Base-by-base conservation (phyloP, 345 rosid species). In the Populus pruinosa region DNA sequence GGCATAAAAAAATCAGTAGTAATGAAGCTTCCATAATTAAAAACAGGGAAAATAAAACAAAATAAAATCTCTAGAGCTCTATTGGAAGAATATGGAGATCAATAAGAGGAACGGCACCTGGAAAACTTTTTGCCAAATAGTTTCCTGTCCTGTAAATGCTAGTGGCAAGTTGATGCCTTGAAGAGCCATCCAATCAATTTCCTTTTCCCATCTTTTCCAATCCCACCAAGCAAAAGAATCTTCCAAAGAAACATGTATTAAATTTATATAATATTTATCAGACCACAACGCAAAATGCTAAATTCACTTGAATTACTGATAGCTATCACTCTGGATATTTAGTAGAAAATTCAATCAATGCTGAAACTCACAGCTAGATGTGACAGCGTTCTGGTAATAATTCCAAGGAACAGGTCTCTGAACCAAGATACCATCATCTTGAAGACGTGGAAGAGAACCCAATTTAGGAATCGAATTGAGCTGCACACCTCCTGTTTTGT, bases 141-240 rank as follows among this genome's bases (percentile, higher is more conserved):
- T 81, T 80, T 89, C 95, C 80, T 91, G 93, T 47, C 91, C 93
- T 16, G 95, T 89, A 84, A 89, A 91, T 72, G 93, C 95, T 77
- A 91, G 81, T 1, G 93, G 95, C 79, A 91, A 76, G 76, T 91
- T 91, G 85, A 91, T 81, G 31, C 95, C 93, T 70, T 89, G 93
- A 79, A 91, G 86, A 80, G 93, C 93, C 95, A 91, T 91, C 95
- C 95, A 89, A 77, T 89, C 93, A 74, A 88, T 89, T 85, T 91
- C 93, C 67, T 87, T 87, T 84, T 89, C 93, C 95, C 93, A 89
- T 83, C 95, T 88, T 86, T 75, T 79, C 91, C 93, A 89, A 81
- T 87, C 90, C 95, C 95, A 88, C 95, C 95, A 91, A 70, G 93
- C 89, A 84, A 88, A 89, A 79, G 93, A 81, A 83, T 89, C 93